These are phyloP conservation scores for Pseudonectria foliicola DNA, from an alignment of 2,329 filamentous ascomycete genomes.

Conservation along the genomic window DNA sequence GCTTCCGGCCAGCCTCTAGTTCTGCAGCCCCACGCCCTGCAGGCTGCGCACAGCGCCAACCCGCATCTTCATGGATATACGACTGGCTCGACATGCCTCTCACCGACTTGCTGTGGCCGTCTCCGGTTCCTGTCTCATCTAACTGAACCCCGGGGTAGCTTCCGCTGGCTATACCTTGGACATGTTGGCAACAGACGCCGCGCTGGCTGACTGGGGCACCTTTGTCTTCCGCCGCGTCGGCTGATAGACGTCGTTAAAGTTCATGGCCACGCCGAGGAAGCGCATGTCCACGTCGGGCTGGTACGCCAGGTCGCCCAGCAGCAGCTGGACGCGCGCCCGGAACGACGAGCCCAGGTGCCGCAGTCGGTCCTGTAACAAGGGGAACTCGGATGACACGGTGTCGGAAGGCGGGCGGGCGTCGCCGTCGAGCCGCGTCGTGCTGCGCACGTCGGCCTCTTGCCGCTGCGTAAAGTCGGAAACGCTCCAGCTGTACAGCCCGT, in stretches of 20 bases:
- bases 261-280: slow-evolving; percentile 95
- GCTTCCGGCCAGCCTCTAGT: too few species aligned
- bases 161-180: slow-evolving; percentile 20
- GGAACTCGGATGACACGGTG: slow-evolving; percentile 59
- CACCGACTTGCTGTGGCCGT: too few species aligned
- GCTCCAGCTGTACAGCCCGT: slow-evolving; percentile 89
- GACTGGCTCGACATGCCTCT: too few species aligned
- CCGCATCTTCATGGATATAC: too few species aligned
- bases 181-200: slow-evolving; percentile 13
- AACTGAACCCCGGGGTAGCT: too few species aligned
- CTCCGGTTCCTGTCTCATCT: too few species aligned
- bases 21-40: too few species aligned
- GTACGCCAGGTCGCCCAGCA: slow-evolving; percentile 85
- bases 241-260: slow-evolving; percentile 96
- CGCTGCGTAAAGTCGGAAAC: slow-evolving; percentile 88
- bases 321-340: slow-evolving; percentile 64
- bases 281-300: slow-evolving; percentile 93
- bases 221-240: slow-evolving; percentile 60
- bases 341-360: slow-evolving; percentile 69
- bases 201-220: slow-evolving; percentile 17
- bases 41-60: too few species aligned
- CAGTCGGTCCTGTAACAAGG: slow-evolving; percentile 67
- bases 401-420: slow-evolving; percentile 33
- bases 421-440: slow-evolving; percentile 45
- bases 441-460: slow-evolving; percentile 76